Evolutionary conservation across 257 asterid genomes (phyloP).

Genomic region (Ballota nigra): DNA sequence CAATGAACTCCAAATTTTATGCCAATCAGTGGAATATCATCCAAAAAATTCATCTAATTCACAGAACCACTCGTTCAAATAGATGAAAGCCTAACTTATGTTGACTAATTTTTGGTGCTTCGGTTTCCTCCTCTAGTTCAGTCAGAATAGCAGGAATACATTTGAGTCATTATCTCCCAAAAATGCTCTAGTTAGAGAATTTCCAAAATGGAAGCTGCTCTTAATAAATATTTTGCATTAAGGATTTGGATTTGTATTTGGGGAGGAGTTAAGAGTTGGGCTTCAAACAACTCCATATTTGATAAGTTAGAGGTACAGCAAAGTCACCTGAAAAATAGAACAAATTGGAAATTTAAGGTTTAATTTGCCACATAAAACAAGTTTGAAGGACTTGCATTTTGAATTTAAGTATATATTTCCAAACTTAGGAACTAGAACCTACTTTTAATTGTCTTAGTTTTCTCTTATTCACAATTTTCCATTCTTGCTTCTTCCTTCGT

Average conservation of each 20-base stretch:
- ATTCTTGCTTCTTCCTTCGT: no score
- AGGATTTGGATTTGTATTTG: conserved; percentile 14
- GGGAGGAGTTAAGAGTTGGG: background rate
- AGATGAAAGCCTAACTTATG: background rate
- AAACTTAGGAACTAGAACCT: no score
- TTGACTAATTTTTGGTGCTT: background rate
- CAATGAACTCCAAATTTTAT: background rate
- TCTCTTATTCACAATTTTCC: no score
- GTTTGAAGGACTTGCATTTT: background rate
- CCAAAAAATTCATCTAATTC: background rate
- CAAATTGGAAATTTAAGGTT: background rate
- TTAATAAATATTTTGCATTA: conserved; percentile 3
- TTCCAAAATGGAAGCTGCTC: background rate
- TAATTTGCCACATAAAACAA: background rate
- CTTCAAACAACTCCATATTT: background rate
- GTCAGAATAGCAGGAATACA: background rate
- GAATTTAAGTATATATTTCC: no score
- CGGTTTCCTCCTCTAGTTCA: background rate
- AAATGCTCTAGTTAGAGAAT: conserved; percentile 2
- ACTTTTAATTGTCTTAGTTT: no score
- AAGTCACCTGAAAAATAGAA: background rate
- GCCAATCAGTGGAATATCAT: background rate
- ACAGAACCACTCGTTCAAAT: background rate
- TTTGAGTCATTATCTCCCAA: background rate
- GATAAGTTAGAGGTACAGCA: background rate